Evolutionary conservation across 2,329 filamentous ascomycete species (phyloP), one percentile per base, ranked within the genome.

Genomic region (Colletotrichum eleusines): DNA sequence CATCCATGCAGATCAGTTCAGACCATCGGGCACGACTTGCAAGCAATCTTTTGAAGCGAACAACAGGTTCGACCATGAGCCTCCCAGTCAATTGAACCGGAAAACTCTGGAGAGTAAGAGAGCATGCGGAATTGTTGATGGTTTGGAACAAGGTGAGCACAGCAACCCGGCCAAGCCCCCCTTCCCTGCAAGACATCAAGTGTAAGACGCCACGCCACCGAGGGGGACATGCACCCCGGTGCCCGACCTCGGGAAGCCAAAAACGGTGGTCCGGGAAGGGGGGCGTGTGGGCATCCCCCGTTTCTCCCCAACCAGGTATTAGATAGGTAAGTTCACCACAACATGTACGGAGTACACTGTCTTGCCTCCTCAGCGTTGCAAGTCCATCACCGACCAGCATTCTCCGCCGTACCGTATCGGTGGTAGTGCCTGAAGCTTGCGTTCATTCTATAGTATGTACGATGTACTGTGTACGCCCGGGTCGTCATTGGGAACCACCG

Each of bases 171-270:
- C 31, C 33, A 35, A 33, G 31, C 23, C 8, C 28, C 28, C 35
- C 35, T 18, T 6, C 42, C 18, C n/a, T 23, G 35, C 40, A 61
- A 54, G n/a, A 46, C 48, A 61, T 40, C 23, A 18, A 61, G 20
- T 28, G 23, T 28, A 51, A 51, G 48, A 51, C 48, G 26, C 23
- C 46, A 51, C 48, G 26, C 23, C 46, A 51, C 26, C 14, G 12
- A 51, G 48, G 40, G 63, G 40, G 9, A 66, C 31, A 46, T 5
- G 4, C 44, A 12, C 9, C 9, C 9, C 31, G 20, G n/a, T 11
- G 48, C 44, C 31, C 18, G 53, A 61, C 35, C 20, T 69, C 61
- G 66, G 66, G 42, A 59, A 59, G 53, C 66, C 53, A 46, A 31
- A 65, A 59, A 59, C 18, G 61, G 66, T 31, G 53, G 53, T 35